phyloP scores from a whole-genome alignment of 1,139 yeast species.

The Pichia sp. region DNA sequence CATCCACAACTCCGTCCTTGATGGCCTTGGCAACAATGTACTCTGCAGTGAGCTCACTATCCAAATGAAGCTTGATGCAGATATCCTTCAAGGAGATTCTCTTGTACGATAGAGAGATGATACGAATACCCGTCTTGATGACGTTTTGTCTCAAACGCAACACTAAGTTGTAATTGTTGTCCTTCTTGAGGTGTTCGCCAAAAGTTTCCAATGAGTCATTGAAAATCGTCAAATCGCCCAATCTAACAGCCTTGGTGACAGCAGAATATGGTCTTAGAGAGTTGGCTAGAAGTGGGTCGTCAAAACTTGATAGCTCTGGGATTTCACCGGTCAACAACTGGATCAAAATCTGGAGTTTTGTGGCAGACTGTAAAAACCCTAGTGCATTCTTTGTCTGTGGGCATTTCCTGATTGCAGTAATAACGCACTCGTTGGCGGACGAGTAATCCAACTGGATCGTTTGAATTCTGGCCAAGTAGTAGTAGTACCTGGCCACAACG shows the following conservation, averaged over 20 bases:
- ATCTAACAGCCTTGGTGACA: conserved; percentile 85
- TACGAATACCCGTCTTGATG: conserved; percentile 94
- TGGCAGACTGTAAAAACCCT: conserved; percentile 88
- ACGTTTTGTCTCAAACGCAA: conserved; percentile 93
- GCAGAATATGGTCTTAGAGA: conserved; percentile 77
- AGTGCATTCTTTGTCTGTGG: conserved; percentile 84
- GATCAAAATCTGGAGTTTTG: conserved; percentile 81
- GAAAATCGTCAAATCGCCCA: conserved; percentile 84
- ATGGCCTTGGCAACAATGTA: conserved; percentile 96
- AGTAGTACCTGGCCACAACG: conserved; percentile 85
- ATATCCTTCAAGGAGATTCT: conserved; percentile 85
- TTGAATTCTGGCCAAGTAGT: conserved; percentile 81
- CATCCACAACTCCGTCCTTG: conserved; percentile 96
- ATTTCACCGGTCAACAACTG: conserved; percentile 96
- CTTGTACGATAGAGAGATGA: conserved; percentile 86
- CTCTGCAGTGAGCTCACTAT: conserved; percentile 93
- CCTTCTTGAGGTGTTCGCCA: conserved; percentile 60
- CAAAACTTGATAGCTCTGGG: conserved; percentile 85
- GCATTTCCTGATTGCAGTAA: conserved; percentile 94
- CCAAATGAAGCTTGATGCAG: conserved; percentile 86
- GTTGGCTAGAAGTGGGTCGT: conserved; percentile 53
- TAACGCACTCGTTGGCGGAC: conserved; percentile 82
- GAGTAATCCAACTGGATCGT: conserved; percentile 93
- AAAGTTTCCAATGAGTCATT: conserved; percentile 67
- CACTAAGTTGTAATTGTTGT: conserved; percentile 81